phyloP scores from a whole-genome alignment of 23 red algal genomes.

The Gracilaria gracilis region DNA sequence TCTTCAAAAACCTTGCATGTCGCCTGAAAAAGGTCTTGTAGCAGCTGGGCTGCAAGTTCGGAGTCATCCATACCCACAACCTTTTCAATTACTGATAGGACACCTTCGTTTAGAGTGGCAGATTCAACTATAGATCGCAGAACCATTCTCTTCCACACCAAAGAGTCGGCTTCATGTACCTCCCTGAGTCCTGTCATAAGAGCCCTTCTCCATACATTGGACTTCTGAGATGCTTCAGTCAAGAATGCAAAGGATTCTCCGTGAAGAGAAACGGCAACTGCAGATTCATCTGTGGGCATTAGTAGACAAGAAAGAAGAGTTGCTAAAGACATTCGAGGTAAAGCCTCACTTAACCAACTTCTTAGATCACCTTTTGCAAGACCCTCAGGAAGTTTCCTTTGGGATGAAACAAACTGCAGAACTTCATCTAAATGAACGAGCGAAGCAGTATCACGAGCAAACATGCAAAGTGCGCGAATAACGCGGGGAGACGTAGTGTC shows the following conservation, averaged over 20 bases:
- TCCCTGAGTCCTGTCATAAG: conserved; percentile 18
- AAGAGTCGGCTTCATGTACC: not conserved
- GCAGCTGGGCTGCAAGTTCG: not conserved
- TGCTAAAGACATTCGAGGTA: conserved; percentile 16
- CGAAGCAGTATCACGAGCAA: conserved; percentile 48
- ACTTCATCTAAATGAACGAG: not conserved
- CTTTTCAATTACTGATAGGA: conserved; percentile 41
- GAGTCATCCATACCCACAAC: conserved; percentile 49
- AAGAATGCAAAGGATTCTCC: conserved; percentile 48
- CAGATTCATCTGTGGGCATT: conserved; percentile 52
- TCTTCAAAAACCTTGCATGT: conserved; percentile 8
- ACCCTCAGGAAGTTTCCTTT: conserved; percentile 16
- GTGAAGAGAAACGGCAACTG: conserved; percentile 51
- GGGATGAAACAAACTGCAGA: conserved; percentile 1
- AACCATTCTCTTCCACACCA: conserved; percentile 42
- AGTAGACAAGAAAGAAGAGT: conserved; percentile 42
- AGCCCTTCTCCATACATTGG: conserved; percentile 22
- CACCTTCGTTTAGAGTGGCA: conserved; percentile 56
- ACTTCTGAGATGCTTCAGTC: conserved; percentile 47
- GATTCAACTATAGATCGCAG: conserved; percentile 52
- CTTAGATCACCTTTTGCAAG: conserved; percentile 17
- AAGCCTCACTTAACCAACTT: not conserved
- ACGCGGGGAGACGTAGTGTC: conserved; percentile 36
- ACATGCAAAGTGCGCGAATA: conserved; percentile 57
- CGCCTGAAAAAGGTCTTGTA: conserved; percentile 6